Conservation (phyloP, 2,329 filamentous ascomycete genomes). For the Lachnellula subtilissima region DNA sequence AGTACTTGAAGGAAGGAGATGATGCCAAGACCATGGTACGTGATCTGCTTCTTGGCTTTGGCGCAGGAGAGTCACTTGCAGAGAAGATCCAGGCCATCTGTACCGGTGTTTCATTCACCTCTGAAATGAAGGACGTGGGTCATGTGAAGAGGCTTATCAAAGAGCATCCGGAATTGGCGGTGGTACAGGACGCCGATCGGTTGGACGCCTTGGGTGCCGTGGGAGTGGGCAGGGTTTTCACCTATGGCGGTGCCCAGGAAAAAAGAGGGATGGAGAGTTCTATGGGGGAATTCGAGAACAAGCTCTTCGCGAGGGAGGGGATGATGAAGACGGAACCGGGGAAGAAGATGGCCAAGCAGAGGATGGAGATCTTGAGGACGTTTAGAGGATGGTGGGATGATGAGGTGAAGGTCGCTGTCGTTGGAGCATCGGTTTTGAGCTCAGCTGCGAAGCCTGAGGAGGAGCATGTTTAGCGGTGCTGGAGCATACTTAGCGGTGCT, state of each 20-base stretch:
- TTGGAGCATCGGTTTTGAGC: conserved; percentile 3
- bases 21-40: conserved; percentile 51
- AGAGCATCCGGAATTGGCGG: conserved; percentile 66
- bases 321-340: conserved; percentile 60
- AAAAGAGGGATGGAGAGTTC: conserved; percentile 53
- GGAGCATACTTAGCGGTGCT: too few relatives aligned
- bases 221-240: conserved; percentile 73
- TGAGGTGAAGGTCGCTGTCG: conserved; percentile 32
- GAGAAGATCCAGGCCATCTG: conserved; percentile 66
- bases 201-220: conserved; percentile 88
- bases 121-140: conserved; percentile 61
- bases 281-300: conserved; percentile 70
- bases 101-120: conserved; percentile 71
- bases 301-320: conserved; percentile 52
- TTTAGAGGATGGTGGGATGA: conserved; percentile 54
- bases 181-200: conserved; percentile 89
- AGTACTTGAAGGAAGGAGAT: conserved; percentile 56
- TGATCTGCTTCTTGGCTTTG: conserved; percentile 50
- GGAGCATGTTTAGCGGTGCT: too few relatives aligned
- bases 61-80: conserved; percentile 55
- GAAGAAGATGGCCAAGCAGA: conserved; percentile 44
- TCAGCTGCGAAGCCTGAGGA: background rate
- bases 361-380: conserved; percentile 44
- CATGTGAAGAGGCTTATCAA: conserved; percentile 57
- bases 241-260: conserved; percentile 63